Evolutionary conservation across 1,284 basidiomycete species (phyloP), one percentile per base, ranked within the genome.

Genomic region (Melanopsichium pennsylvanicum): DNA sequence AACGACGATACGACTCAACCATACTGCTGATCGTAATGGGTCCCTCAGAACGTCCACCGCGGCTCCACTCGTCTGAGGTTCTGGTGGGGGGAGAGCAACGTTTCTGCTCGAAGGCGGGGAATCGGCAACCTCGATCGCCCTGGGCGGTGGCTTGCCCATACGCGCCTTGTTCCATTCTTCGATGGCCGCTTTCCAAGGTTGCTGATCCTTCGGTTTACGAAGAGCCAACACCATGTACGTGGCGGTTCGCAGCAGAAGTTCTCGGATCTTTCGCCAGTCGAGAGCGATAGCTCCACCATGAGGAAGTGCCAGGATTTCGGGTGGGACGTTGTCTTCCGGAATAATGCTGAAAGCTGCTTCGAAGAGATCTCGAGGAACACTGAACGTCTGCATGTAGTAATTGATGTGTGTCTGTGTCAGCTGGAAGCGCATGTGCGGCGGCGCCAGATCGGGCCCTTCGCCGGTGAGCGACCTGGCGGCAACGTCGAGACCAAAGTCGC

Each of bases 381-480:
- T 16, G 18, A 70, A 60, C 6, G 44, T 21, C 35, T 49, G 43
- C 51, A 54, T 46, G 44, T 64, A 70, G 51, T 70, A 70, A 27
- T 60, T 34, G 55, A 64, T 50, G 39, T 70, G 66, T 32, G 51
- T 64, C 31, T 56, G 32, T 2, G 66, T 70, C n/a, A 70, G 45
- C 56, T 70, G 66, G 52, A 64, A 58, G 6, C 60, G 60, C 46
- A 33, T 23, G 13, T 55, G 38, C 5, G 55, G 59, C 11, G 66
- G 59, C 22, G 47, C 6, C 16, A 62, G 32, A n/a, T 63, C 42
- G 0, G 58, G 66, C 9, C 37, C 19, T 1, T 1, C 18, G 12
- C 36, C 37, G 35, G n/a, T 45, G n/a, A 37, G 47, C 29, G 49
- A 32, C 16, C 63, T 49, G 11, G 18, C 12, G 4, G 42, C 38